Base-by-base conservation (phyloP, 2,329 filamentous ascomycete species). In the Tolypocladium sp. region DNA sequence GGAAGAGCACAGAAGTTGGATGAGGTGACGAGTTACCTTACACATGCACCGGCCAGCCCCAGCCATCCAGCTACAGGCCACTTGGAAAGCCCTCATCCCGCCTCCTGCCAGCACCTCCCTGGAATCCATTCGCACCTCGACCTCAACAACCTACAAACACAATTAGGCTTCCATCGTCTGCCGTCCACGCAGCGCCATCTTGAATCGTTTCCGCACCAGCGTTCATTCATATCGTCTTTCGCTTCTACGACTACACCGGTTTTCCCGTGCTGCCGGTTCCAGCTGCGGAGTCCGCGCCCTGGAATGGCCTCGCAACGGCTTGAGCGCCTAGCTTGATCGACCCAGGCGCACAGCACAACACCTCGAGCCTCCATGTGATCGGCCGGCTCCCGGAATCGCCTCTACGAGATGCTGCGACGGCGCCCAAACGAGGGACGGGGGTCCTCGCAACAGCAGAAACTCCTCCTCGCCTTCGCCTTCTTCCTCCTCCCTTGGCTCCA, bases 341-440 rank as follows among this genome's bases (percentile, higher is more conserved):
- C 10, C 15, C 22, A 20, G 61, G 53, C 57, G 61, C 58, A 52
- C 58, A 46, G 40, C 2, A 30, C 22, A 42, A n/a, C 49, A 13
- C 42, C 15, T 46, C 52, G 46, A 40, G 57, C 40, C 57, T 58
- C 38, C 61, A 66, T 66, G 62, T 65, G 56, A 63, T 58, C 57
- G 54, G 27, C 53, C 51, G 25, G 51, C n/a, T 22, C 40, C 49
- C 13, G n/a, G 30, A n/a, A 49, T 37, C 35, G 53, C 55, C 37
- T 46, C 52, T 55, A 40, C 67, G 66, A 67, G 62, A 88, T 87
- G 84, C 77, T 82, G 79, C 85, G 82, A 82, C 83, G 84, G 78
- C 83, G 83, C 72, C 79, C 80, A 68, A 82, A 81, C 76, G 80
- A 82, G 74, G 79, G 77, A 70, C 75, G 77, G 75, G 73, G 76